These are phyloP conservation scores for Pichia sp. DNA, from an alignment of 1,139 yeast genomes.

Conservation along the genomic window DNA sequence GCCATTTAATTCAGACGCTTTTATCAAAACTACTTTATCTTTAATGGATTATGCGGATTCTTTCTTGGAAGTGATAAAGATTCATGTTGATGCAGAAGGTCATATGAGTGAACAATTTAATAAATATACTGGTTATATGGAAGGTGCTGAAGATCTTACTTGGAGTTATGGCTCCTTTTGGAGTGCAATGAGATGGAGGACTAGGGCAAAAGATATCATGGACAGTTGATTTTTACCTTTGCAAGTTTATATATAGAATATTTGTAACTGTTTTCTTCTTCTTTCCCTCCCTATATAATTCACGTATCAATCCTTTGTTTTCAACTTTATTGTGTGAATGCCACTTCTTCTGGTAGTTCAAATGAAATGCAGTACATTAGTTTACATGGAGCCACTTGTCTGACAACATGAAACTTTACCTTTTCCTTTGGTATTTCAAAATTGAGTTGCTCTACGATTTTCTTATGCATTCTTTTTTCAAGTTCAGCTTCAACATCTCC, in stretches of 20 bases:
- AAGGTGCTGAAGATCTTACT: constrained; percentile 80
- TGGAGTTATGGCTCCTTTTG: constrained; percentile 88
- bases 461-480: constrained; percentile 51
- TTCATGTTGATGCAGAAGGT: constrained; percentile 69
- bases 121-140: constrained; percentile 65
- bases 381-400: constrained; percentile 94
- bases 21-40: constrained; percentile 37
- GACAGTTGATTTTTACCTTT: constrained; percentile 6
- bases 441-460: constrained; percentile 49
- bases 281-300: no score
- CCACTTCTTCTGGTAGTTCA: constrained; percentile 69
- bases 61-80: constrained; percentile 61
- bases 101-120: constrained; percentile 86
- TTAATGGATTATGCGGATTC: constrained; percentile 63
- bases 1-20: constrained; percentile 43
- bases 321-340: no score
- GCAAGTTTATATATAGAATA: background rate
- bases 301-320: no score
- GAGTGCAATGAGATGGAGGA: constrained; percentile 63
- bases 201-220: constrained; percentile 27
- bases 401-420: constrained; percentile 68
- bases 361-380: constrained; percentile 91
- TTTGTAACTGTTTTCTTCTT: no score
- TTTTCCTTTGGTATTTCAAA: constrained; percentile 40
- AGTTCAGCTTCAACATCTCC: constrained; percentile 64